phyloP scores from a whole-genome alignment of 2,329 filamentous ascomycete species.

The Claviceps arundinis region DNA sequence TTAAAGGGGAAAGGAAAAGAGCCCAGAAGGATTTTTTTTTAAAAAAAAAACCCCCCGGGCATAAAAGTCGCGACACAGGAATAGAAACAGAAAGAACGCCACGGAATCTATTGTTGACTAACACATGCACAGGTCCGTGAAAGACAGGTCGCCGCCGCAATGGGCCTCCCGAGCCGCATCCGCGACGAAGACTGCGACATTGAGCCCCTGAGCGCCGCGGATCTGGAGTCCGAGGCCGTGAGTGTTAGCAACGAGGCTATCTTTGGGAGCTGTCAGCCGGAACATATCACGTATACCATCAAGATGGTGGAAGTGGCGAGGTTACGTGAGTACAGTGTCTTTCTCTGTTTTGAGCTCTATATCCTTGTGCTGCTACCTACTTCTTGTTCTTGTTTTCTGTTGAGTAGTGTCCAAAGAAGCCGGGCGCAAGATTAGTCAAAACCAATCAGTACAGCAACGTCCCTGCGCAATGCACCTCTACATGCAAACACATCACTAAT shows the following conservation, averaged over 20 bases:
- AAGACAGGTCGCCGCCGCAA: slow-evolving; percentile 22
- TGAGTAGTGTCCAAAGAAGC: too few relatives aligned
- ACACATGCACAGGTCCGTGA: slow-evolving; percentile 18
- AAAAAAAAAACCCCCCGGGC: too few relatives aligned
- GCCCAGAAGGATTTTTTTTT: not conserved
- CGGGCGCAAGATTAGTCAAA: too few relatives aligned
- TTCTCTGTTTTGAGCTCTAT: not conserved
- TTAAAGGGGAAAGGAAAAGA: not conserved
- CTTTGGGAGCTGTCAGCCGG: slow-evolving; percentile 18
- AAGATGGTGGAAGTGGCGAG: slow-evolving; percentile 26
- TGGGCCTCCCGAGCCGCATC: slow-evolving; percentile 24
- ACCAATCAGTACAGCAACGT: too few relatives aligned
- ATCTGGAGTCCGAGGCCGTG: slow-evolving; percentile 18
- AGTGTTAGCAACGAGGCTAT: slow-evolving; percentile 9
- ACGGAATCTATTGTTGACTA: not conserved
- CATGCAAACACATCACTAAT: too few relatives aligned
- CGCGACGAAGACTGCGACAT: slow-evolving; percentile 26
- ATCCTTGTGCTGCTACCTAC: not conserved
- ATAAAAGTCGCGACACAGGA: not conserved
- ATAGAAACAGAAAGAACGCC: not conserved
- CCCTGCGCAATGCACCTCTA: too few relatives aligned
- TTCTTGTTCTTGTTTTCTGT: too few relatives aligned
- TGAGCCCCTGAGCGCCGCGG: slow-evolving; percentile 18
- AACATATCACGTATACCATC: slow-evolving; percentile 22
- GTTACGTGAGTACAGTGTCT: slow-evolving; percentile 14